Conservation (phyloP, 371 early-diverging fungal species). For the Zancudomyces culisetae region DNA sequence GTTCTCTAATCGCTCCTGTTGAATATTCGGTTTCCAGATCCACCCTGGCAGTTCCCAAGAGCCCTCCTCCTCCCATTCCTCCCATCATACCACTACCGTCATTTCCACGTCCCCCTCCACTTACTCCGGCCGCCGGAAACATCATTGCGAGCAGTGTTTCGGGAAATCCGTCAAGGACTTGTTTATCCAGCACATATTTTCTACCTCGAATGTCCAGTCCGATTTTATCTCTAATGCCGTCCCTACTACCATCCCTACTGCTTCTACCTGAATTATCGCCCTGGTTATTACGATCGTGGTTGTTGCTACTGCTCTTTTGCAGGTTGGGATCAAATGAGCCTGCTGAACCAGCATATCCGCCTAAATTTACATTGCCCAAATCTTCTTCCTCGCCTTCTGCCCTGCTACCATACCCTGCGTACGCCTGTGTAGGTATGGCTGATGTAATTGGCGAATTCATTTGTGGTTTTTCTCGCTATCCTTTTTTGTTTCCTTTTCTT, state of each 20-base stretch:
- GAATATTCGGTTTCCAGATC: conserved; percentile 34
- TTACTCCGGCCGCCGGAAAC: conserved; percentile 36
- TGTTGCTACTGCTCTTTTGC: no score
- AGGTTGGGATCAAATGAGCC: no score
- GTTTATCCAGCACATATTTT: conserved; percentile 47
- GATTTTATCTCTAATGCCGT: conserved; percentile 32
- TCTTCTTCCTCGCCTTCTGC: no score
- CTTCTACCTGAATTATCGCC: not conserved
- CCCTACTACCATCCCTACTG: conserved; percentile 2
- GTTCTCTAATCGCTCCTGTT: conserved; percentile 21
- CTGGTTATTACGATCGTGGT: not conserved
- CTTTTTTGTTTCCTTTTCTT: no score
- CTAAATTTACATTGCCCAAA: no score
- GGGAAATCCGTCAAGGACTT: conserved; percentile 47
- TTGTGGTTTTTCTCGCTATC: no score
- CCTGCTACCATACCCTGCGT: no score
- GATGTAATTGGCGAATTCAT: no score
- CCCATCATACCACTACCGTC: conserved; percentile 14
- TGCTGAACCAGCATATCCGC: no score
- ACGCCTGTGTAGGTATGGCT: no score
- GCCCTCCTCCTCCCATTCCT: conserved; percentile 14
- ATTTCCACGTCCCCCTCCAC: not conserved
- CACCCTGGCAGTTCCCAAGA: conserved; percentile 19
- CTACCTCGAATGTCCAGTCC: conserved; percentile 50
- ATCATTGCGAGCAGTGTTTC: conserved; percentile 59